Evolutionary conservation across 768 basidiomycete genomes (phyloP).

Genomic region (Leccinum subgranulosum): DNA sequence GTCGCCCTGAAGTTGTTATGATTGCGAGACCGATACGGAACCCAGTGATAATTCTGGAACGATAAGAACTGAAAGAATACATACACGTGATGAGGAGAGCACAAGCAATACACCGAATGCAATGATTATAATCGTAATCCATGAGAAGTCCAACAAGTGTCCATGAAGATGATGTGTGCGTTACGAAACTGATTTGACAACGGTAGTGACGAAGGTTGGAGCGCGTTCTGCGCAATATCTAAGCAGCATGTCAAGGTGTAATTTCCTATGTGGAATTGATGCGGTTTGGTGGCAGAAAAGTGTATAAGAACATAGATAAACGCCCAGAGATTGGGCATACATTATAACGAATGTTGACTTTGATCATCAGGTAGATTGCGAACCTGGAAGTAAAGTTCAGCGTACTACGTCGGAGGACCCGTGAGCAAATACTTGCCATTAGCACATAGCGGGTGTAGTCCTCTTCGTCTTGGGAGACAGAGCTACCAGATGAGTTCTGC

Average conservation of each 20-base stretch:
- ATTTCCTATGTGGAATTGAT: conserved; percentile 1
- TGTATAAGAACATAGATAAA: conserved; percentile 6
- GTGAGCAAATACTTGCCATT: conserved; percentile 37
- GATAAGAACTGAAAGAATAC: conserved; percentile 11
- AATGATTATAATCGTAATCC: conserved; percentile 8
- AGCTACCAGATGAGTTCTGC: conserved; percentile 21
- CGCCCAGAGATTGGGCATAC: background rate
- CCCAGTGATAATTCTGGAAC: conserved; percentile 7
- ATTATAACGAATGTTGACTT: conserved; percentile 32
- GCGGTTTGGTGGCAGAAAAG: conserved; percentile 6
- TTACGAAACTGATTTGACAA: conserved; percentile 11
- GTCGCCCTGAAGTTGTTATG: background rate
- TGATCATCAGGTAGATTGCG: conserved; percentile 51
- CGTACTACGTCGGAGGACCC: background rate
- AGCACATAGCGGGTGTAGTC: conserved; percentile 57
- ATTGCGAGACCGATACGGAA: background rate
- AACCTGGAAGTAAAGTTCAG: conserved; percentile 38
- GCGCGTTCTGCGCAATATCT: conserved; percentile 13
- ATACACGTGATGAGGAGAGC: conserved; percentile 4
- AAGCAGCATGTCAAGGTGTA: conserved; percentile 12
- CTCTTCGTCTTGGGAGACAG: conserved; percentile 45
- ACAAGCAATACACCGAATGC: conserved; percentile 1
- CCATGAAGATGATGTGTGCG: conserved; percentile 19
- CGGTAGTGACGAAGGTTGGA: conserved; percentile 7
- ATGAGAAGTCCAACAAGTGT: conserved; percentile 13